Base-by-base conservation (phyloP, 805 yeast species). In the Saccharomyces mikatae region DNA sequence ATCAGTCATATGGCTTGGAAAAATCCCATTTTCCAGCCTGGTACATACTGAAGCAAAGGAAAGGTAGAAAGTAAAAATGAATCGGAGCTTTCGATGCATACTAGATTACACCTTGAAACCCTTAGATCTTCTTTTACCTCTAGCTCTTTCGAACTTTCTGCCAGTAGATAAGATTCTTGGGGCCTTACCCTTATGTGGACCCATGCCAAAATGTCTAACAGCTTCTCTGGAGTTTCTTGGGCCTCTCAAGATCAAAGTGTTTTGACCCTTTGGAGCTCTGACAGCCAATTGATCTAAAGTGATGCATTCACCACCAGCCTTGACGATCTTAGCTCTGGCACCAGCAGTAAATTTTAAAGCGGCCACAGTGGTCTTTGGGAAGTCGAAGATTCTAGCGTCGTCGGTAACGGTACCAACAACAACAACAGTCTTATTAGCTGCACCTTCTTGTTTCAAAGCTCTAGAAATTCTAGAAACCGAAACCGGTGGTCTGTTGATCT, bases 141-240 rank as follows among this genome's bases (percentile, higher is more conserved):
- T 94, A 74, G 97, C 99, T 81, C 94, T 90, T 86, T 94, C 99
- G 86, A 94, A 94, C 83, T 94, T 94, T 87, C 98, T 94, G 78
- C 99, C 99, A 78, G 82, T 90, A 63, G 98, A 92, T 74, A 79
- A 72, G 78, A 94, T 86, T 83, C 95, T 90, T 81, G 99, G 99
- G 74, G 98, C 98, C 89, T 94, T 94, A 82, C 83, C 80, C 86
- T 89, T 89, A 95, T 94, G 99, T 75, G 99, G 99, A 82, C 99
- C 99, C 79, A 92, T 76, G 79, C 99, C 99, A 76, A 94, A 94
- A 87, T 94, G 98, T 84, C 97, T 89, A 73, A 89, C 98, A 73
- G 98, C 97, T 83, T 94, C 97, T 84, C 99, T 89, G 79, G 96
- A 75, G 81, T 81, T 84, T 88, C 97, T 90, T 81, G 98, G 96